Evolutionary conservation across 1,284 basidiomycete species (phyloP), one percentile per base, ranked within the genome.

Genomic region (Irpex sp.): DNA sequence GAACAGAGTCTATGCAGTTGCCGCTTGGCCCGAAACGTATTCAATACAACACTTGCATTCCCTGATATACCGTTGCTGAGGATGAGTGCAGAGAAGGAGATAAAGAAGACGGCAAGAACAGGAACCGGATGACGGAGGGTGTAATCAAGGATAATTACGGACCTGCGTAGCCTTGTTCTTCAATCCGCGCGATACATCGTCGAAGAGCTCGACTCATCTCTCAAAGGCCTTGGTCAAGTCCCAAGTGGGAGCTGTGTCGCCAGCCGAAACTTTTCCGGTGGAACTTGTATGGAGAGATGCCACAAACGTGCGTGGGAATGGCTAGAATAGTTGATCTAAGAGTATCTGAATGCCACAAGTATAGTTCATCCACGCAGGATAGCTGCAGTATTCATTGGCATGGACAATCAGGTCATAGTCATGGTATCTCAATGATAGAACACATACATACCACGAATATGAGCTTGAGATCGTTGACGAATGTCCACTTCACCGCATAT

Each of bases 351-450:
- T 4, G 92, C 86, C 26, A 81, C 79, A 15, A 97, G 83, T 5
- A 99, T 26, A 26, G 87, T 56, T 95, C 90, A 0, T 97, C 94
- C 62, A 98, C 91, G 74, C 98, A 99, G 7, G 94, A 90, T 26
- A 99, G 83, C 68, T 97, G 96, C 13, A 99, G 83, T 65, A 99
- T 96, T 55, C 97, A 92, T 73, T 98, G 97, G 79, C 98, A 98
- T 58, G 96, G 94, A 60, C 31, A 19, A 40, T 21, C 17, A 51
- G 31, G 49, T 65, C 31, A 54, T 60, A 59, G 64, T 62, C 26
- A 26, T 26, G 26, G 26, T 26, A 26, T 26, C 26, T 26, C 26
- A 17, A 26, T 26, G 19, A 51, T 13, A 6, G 36, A 57, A 26
- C 57, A 31, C n/a, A 31, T 44, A 36, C 91, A 69, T 69, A 95